Percentiles rank a stretch among this genome's conserved stretches.
These are phyloP conservation scores for Cardiospermum halicacabum DNA, from an alignment of 345 rosid genomes.

Conservation along the genomic window DNA sequence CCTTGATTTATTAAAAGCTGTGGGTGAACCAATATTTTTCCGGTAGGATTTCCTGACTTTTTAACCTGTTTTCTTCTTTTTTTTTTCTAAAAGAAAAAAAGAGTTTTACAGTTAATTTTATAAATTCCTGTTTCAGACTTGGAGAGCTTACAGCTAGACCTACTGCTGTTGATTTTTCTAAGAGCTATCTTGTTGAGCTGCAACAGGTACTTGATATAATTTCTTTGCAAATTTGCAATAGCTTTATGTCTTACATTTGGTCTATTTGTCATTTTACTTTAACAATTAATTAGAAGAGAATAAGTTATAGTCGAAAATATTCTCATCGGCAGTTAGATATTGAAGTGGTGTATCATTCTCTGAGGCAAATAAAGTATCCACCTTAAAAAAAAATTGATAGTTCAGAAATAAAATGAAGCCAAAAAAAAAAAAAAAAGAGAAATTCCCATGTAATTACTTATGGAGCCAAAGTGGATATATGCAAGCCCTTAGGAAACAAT, in stretches of 20 bases:
- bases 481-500: too few relatives aligned
- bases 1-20: constrained; percentile 63
- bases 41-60: too few relatives aligned
- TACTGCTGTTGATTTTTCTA: constrained; percentile 55
- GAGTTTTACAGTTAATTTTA: background rate
- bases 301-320: background rate
- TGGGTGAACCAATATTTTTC: constrained; percentile 77
- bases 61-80: too few relatives aligned
- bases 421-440: too few relatives aligned
- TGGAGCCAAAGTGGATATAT: too few relatives aligned
- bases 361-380: too few relatives aligned
- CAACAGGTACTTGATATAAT: constrained; percentile 54
- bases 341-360: too few relatives aligned
- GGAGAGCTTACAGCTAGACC: constrained; percentile 87
- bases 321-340: background rate
- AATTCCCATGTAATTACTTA: too few relatives aligned
- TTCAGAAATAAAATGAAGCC: too few relatives aligned
- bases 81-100: too few relatives aligned
- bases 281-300: background rate
- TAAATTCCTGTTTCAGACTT: constrained; percentile 35
- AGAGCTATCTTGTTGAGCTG: constrained; percentile 51
- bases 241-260: background rate
- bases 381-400: too few relatives aligned
- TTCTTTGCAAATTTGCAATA: background rate
- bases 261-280: background rate